phyloP scores from a whole-genome alignment of 306 rosid genomes.

The Ammopiptanthus mongolicus region DNA sequence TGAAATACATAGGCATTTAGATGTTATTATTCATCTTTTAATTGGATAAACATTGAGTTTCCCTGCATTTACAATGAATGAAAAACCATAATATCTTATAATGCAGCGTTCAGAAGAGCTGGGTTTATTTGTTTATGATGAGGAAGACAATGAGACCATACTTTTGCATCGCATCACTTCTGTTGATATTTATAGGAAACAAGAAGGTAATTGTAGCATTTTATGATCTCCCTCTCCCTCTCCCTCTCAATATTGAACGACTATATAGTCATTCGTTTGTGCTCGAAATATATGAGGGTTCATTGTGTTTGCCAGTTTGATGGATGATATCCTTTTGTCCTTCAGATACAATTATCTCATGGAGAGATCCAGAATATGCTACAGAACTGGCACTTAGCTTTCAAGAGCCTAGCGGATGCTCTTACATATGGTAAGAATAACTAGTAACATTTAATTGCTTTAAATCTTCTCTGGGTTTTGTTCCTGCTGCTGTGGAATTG shows the following conservation, averaged over 20 bases:
- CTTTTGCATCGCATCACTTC: conserved; percentile 75
- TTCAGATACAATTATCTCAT: conserved; percentile 83
- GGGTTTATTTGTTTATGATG: conserved; percentile 77
- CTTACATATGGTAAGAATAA: conserved; percentile 69
- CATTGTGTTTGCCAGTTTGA: neutral
- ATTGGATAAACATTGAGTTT: neutral
- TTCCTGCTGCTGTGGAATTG: conserved; percentile 16
- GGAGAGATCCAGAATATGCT: conserved; percentile 86
- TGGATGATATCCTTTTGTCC: neutral
- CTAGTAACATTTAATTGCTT: neutral
- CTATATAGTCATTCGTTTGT: neutral
- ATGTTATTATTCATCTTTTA: neutral
- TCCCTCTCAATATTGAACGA: neutral
- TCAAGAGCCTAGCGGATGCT: conserved; percentile 83
- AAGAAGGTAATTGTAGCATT: conserved; percentile 69
- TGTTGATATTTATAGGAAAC: conserved; percentile 85
- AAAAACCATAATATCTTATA: conserved; percentile 2
- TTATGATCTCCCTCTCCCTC: neutral
- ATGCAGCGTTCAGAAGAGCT: conserved; percentile 80
- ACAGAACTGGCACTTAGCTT: conserved; percentile 89
- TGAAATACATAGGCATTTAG: neutral
- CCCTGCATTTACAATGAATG: conserved; percentile 9
- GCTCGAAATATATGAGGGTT: neutral
- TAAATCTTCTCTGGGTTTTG: neutral
- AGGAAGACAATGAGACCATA: conserved; percentile 80